These are phyloP conservation scores for Talaromyces proteolyticus DNA, from an alignment of 495 filamentous ascomycete species.

Conservation along the genomic window DNA sequence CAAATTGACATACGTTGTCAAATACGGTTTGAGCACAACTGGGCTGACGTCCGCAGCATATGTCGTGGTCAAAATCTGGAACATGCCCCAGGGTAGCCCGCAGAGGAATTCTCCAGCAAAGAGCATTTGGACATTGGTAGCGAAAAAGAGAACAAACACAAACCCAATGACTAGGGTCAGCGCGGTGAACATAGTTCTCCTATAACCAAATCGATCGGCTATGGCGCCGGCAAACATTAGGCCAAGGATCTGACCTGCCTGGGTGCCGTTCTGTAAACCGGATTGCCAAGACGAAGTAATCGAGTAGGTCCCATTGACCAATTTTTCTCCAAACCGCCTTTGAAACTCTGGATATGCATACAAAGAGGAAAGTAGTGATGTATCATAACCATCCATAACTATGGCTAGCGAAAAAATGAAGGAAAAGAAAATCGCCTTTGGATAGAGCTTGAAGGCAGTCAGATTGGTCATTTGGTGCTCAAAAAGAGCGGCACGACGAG, in stretches of 20 bases:
- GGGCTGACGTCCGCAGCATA: slow-evolving; percentile 49
- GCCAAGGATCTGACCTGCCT: slow-evolving; percentile 21
- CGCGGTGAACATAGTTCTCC: slow-evolving; percentile 55
- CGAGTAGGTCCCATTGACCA: slow-evolving; percentile 38
- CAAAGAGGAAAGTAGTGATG: background rate
- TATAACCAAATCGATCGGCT: slow-evolving; percentile 36
- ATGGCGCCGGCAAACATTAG: slow-evolving; percentile 37
- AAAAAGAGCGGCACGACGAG: background rate
- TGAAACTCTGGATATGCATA: slow-evolving; percentile 13
- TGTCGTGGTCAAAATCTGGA: slow-evolving; percentile 44
- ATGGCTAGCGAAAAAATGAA: background rate
- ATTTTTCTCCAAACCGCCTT: slow-evolving; percentile 12
- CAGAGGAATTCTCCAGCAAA: slow-evolving; percentile 8
- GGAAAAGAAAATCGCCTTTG: background rate
- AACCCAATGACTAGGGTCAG: slow-evolving; percentile 46
- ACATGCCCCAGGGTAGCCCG: slow-evolving; percentile 32
- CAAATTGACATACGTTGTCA: slow-evolving; percentile 44
- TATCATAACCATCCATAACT: background rate
- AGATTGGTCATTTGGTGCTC: background rate
- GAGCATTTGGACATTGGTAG: slow-evolving; percentile 6
- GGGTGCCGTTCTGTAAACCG: slow-evolving; percentile 54
- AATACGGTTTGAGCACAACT: slow-evolving; percentile 31
- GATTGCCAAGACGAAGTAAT: slow-evolving; percentile 61
- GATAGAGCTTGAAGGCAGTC: background rate
- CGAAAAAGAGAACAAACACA: slow-evolving; percentile 51